Evolutionary conservation across 106 monocot species (phyloP).

Genomic region (Platanthera zijinensis): DNA sequence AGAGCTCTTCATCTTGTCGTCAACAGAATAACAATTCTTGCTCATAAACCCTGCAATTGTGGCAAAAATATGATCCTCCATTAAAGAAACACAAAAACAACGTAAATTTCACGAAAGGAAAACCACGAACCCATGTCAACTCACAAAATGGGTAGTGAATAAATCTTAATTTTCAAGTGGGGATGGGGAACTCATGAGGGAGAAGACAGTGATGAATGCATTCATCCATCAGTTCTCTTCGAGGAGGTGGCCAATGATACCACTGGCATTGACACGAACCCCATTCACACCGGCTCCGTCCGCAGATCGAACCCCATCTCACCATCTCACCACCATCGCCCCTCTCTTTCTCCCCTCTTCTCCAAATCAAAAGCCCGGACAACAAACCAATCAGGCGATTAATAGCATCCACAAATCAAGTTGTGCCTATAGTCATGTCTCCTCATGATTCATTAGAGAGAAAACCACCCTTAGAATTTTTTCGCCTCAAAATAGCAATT

Average conservation of each 20-base stretch:
- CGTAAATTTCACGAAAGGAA: background rate
- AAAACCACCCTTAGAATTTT: no score
- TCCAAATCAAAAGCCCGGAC: slow-evolving; percentile 4
- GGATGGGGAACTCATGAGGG: slow-evolving; percentile 37
- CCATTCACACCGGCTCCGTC: slow-evolving; percentile 29
- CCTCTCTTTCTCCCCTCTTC: background rate
- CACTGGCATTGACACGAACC: slow-evolving; percentile 39
- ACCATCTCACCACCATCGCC: background rate
- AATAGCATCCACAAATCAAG: slow-evolving; percentile 3
- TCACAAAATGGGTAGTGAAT: background rate
- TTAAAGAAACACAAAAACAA: background rate
- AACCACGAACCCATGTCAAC: background rate
- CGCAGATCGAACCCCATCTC: slow-evolving; percentile 37
- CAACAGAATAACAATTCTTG: slow-evolving; percentile 68
- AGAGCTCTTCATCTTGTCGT: slow-evolving; percentile 80
- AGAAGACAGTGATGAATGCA: slow-evolving; percentile 83
- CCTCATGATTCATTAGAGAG: background rate
- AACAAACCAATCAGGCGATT: background rate
- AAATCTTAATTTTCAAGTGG: background rate
- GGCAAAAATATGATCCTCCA: background rate
- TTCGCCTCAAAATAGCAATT: slow-evolving; percentile 1
- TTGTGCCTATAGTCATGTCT: background rate
- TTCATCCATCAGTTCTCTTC: slow-evolving; percentile 97
- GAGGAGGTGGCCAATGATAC: slow-evolving; percentile 84
- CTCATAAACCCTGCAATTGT: slow-evolving; percentile 53